These are phyloP conservation scores for Ceriops zippeliana DNA, from an alignment of 345 rosid species.

Conservation along the genomic window DNA sequence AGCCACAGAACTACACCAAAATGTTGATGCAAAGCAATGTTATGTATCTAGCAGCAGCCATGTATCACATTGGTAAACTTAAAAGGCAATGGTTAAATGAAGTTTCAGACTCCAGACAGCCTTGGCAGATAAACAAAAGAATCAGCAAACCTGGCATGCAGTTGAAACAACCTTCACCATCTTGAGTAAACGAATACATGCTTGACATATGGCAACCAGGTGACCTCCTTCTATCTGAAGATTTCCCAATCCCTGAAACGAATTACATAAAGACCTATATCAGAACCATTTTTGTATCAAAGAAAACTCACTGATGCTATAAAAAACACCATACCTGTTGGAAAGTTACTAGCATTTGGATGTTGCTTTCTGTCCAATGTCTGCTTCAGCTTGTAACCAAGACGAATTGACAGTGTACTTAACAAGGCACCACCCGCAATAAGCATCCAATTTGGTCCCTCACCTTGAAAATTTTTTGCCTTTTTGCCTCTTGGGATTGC, in stretches of 20 bases:
- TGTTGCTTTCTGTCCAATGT: slow-evolving; percentile 53
- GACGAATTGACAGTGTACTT: slow-evolving; percentile 84
- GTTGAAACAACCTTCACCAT: slow-evolving; percentile 50
- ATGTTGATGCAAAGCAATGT: too few species aligned
- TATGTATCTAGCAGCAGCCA: too few species aligned
- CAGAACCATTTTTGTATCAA: slow-evolving; percentile 3
- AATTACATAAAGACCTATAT: slow-evolving; percentile 15
- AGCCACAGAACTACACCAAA: too few species aligned
- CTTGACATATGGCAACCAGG: slow-evolving; percentile 39
- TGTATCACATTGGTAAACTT: too few species aligned
- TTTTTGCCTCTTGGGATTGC: slow-evolving; percentile 51
- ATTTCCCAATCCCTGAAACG: slow-evolving; percentile 43
- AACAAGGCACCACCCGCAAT: slow-evolving; percentile 93
- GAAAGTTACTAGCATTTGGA: slow-evolving; percentile 37
- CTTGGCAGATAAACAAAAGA: slow-evolving; percentile 6
- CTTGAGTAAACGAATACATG: slow-evolving; percentile 49
- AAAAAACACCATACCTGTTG: slow-evolving; percentile 33
- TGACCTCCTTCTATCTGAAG: slow-evolving; percentile 44
- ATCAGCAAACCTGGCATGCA: slow-evolving; percentile 42
- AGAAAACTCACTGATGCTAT: slow-evolving; percentile 11
- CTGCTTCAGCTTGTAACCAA: slow-evolving; percentile 87
- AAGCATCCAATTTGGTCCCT: slow-evolving; percentile 85
- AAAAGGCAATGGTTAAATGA: too few species aligned
- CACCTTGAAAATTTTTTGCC: slow-evolving; percentile 41
- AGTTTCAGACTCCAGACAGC: not conserved